Base-by-base conservation (phyloP, 352 stramenopile species). In the Ophiocytium majus region DNA sequence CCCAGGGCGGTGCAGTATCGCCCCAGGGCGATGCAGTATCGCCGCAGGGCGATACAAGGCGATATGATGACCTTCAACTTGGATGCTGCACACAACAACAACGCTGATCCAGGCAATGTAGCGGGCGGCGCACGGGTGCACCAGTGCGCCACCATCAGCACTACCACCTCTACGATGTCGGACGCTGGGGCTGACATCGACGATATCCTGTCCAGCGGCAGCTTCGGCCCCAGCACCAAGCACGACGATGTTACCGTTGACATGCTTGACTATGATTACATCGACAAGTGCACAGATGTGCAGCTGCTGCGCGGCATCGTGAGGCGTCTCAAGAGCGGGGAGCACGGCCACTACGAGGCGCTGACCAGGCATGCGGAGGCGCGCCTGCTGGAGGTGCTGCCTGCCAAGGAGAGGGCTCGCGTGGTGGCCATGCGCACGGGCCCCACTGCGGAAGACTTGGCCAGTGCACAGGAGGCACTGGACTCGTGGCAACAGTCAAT, bases 251-350 rank as follows among this genome's bases (percentile, higher is more conserved):
- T 86, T 32, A 79, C 57, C 31, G 49, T 88, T 76, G 84, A 88
- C 79, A 88, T 88, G 84, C 49, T 88, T 50, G 84, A 88, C 63
- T 88, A 88, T 50, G 66, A 63, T 82, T 88, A 82, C 57, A 35
- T 88, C 23, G 75, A 85, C 84, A 80, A 82, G 43, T 88, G 84
- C 71, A 74, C 50, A 31, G 84, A 88, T 80, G 10, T 50, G 0
- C 49, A 63, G 34, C 35, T 84, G 64, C 75, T 88, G 36, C 74
- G 80, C 36, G 80, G 57, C 31, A 88, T 88, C 32, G 19, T 83
- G 37, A 43, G 36, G 34, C 79, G 80, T 35, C 84, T 88, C 23
- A 85, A 86, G 57, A 86, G 80, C 50, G 80, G 80, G 10, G 50
- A 86, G 79, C 80, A 88, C 78, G 84, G 84, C 79, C 37, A 80